Evolutionary conservation across 257 asterid genomes (phyloP).

Genomic region (Craterostigma plantagineum): DNA sequence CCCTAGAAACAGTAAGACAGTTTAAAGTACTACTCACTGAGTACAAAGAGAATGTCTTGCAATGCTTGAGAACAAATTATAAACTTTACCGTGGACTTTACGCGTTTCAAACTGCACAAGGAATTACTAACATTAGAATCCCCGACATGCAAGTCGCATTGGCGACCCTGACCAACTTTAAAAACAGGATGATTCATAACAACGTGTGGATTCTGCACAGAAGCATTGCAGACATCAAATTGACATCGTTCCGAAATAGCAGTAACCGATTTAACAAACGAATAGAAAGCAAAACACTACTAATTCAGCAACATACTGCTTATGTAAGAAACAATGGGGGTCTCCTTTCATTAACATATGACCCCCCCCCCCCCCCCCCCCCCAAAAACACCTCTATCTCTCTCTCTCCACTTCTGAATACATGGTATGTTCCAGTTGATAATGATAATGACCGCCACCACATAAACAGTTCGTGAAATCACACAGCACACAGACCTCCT

Average conservation of each 20-base stretch:
- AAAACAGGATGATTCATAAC: constrained; percentile 31
- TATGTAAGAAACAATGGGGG: too few relatives aligned
- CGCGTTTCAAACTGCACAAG: constrained; percentile 59
- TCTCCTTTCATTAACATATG: too few relatives aligned
- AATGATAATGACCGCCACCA: too few relatives aligned
- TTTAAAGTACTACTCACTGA: constrained; percentile 8
- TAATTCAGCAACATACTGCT: too few relatives aligned
- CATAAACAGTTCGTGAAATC: too few relatives aligned
- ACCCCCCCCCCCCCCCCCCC: too few relatives aligned
- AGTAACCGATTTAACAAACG: too few relatives aligned
- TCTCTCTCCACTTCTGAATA: too few relatives aligned
- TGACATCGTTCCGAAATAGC: not conserved
- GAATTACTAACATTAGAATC: constrained; percentile 50
- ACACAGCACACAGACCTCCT: too few relatives aligned
- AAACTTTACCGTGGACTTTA: constrained; percentile 40
- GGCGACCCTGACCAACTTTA: constrained; percentile 31
- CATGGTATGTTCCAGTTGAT: too few relatives aligned
- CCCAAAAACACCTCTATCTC: too few relatives aligned
- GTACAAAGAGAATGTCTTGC: not conserved
- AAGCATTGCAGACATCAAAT: constrained; percentile 8
- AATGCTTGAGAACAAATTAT: constrained; percentile 1
- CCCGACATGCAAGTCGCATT: constrained; percentile 50
- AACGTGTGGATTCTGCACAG: constrained; percentile 59
- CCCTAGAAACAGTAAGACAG: constrained; percentile 7
- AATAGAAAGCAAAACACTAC: too few relatives aligned